Percentiles rank a stretch among this genome's conserved stretches.
These are phyloP conservation scores for Phytopythium montanum DNA, from an alignment of 352 stramenopile species.

Conservation along the genomic window DNA sequence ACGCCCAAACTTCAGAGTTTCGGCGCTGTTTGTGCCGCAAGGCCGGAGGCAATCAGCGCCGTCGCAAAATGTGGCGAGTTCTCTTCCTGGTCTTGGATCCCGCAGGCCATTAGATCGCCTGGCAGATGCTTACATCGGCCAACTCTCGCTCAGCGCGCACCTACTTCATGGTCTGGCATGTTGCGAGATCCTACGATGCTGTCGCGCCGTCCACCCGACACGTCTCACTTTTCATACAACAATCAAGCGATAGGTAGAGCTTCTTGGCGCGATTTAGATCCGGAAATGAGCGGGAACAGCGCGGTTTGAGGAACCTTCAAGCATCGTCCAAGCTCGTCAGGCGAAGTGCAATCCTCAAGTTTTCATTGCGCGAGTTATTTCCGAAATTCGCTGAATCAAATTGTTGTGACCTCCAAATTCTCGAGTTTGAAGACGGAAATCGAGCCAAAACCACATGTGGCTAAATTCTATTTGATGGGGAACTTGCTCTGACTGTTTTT, in stretches of 20 bases:
- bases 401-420: neutral
- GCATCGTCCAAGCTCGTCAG: neutral
- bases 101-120: neutral
- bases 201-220: neutral
- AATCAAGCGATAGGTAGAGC: neutral
- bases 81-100: neutral
- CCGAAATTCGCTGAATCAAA: neutral
- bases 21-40: neutral
- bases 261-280: neutral
- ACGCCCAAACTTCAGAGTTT: conserved; percentile 5
- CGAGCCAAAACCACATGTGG: neutral
- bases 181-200: neutral
- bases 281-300: neutral
- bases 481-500: neutral
- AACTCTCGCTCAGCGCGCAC: neutral
- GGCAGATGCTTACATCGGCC: neutral
- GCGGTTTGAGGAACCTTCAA: neutral
- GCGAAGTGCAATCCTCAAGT: neutral
- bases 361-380: neutral
- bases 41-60: neutral
- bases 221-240: conserved; percentile 1
- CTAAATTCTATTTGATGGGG: too few species aligned
- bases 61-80: neutral
- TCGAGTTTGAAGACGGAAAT: neutral
- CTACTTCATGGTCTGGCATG: neutral